Base-by-base conservation (phyloP, 129 eudicot species). In the Gnaphalium uliginosum region DNA sequence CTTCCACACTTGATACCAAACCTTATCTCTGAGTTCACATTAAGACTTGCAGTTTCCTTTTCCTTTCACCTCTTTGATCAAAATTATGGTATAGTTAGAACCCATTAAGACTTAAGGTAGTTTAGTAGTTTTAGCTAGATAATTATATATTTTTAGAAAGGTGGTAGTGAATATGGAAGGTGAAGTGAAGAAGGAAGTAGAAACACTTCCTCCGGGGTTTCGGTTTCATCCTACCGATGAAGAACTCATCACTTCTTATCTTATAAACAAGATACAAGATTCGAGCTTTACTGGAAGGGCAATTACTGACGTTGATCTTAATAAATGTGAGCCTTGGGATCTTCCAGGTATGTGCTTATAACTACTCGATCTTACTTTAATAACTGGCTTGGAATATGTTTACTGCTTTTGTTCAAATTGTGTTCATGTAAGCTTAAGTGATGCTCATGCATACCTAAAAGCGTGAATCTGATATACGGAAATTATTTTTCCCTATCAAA, bases 291-390 rank as follows among this genome's bases (percentile, higher is more conserved):
- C 73, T 19, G 89, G 83, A 72, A 83, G 89, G 67, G 84, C 86
- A 64, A 72, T 84, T 65, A 76, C 82, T 56, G 87, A 84, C 67
- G 87, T 84, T 84, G 89, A 86, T 76, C 85, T 82, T 39, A 79
- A 82, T 39, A 82, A 86, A 58, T 80, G 83, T 17, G 85, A 84
- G 77, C 87, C 87, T 41, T 84, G 87, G 87, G 87, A 84, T 84
- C 87, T 84, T 66, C 87, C 87, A 71, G 87, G 87, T 84, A 84
- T n/a, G 75, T 72, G 21, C 18, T 39, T 54, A 43, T 14, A 18
- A 11, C 1, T 53, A 27, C 18, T 8, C 1, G 62, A 17, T 30
- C 24, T 50, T 39, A 39, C 51, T 63, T 33, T 17, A 69, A 25
- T 6, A 65, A 27, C 30, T 68, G 58, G 32, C 29, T 68, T 11